Conservation (phyloP, 768 basidiomycete species). For the Suillus occidentalis region DNA sequence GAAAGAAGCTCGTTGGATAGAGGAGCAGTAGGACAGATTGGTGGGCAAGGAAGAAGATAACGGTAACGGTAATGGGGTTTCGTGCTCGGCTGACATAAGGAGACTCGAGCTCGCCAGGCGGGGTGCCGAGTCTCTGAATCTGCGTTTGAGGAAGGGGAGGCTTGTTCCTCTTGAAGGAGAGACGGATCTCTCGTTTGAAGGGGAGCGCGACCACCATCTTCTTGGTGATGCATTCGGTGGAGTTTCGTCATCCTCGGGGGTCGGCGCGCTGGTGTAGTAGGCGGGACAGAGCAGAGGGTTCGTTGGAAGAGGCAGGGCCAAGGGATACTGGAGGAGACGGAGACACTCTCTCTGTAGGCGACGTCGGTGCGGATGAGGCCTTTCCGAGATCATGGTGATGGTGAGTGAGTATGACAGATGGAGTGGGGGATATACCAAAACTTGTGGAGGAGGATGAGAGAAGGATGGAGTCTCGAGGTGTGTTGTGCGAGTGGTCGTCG, state of each 20-base stretch:
- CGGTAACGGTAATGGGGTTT: background rate
- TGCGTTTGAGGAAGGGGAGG: background rate
- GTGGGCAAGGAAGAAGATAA: background rate
- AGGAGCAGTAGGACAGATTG: too few species aligned
- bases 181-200: background rate
- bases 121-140: background rate
- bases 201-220: constrained; percentile 1
- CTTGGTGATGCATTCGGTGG: background rate
- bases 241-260: background rate
- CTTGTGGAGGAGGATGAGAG: background rate
- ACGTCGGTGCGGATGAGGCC: background rate
- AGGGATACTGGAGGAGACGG: background rate
- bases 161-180: background rate
- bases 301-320: background rate
- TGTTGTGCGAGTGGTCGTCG: too few species aligned
- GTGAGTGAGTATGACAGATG: background rate
- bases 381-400: background rate
- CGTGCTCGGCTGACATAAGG: background rate
- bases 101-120: background rate
- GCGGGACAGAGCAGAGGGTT: too few species aligned
- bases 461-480: background rate
- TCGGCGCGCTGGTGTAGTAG: background rate
- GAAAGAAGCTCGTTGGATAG: background rate
- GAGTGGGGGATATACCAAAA: background rate
- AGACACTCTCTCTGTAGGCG: background rate